These are phyloP conservation scores for Craterostigma plantagineum DNA, from an alignment of 257 asterid species.

Conservation along the genomic window DNA sequence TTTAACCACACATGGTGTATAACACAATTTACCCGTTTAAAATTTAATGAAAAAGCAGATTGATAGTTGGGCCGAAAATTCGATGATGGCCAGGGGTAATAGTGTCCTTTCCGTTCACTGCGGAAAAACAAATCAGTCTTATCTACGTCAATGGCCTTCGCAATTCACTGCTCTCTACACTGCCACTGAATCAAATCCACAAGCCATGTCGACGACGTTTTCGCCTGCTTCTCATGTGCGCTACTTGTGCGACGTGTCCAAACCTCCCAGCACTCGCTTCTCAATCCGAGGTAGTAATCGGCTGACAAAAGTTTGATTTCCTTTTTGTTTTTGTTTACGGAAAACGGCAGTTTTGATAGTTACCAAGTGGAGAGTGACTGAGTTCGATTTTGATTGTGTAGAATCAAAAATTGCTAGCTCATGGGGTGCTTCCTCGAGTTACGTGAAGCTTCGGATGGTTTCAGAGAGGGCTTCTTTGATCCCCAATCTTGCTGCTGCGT, in stretches of 20 bases:
- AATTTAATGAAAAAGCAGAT: no score
- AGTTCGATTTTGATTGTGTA: slow-evolving; percentile 16
- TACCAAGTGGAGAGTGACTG: neutral
- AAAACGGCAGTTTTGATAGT: neutral
- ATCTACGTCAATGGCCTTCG: slow-evolving; percentile 6
- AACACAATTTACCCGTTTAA: no score
- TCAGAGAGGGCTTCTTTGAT: slow-evolving; percentile 23
- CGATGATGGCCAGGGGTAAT: neutral
- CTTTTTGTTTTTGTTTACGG: neutral
- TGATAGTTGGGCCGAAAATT: neutral
- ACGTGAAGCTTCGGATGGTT: slow-evolving; percentile 34
- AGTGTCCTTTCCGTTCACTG: slow-evolving; percentile 4
- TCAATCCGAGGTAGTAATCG: slow-evolving; percentile 17
- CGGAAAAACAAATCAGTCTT: slow-evolving; percentile 14
- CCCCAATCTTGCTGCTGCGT: slow-evolving; percentile 15
- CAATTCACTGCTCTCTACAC: neutral
- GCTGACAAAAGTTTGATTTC: no score
- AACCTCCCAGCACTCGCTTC: slow-evolving; percentile 22
- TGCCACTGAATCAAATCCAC: neutral
- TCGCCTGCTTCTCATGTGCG: slow-evolving; percentile 46
- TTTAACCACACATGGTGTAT: no score
- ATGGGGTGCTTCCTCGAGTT: slow-evolving; percentile 55
- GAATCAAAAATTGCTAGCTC: slow-evolving; percentile 23
- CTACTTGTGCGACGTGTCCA: slow-evolving; percentile 26
- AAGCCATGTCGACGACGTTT: slow-evolving; percentile 40